These are phyloP conservation scores for Endotrypanum monterogeii DNA, from an alignment of 208 protist genomes.

Conservation along the genomic window DNA sequence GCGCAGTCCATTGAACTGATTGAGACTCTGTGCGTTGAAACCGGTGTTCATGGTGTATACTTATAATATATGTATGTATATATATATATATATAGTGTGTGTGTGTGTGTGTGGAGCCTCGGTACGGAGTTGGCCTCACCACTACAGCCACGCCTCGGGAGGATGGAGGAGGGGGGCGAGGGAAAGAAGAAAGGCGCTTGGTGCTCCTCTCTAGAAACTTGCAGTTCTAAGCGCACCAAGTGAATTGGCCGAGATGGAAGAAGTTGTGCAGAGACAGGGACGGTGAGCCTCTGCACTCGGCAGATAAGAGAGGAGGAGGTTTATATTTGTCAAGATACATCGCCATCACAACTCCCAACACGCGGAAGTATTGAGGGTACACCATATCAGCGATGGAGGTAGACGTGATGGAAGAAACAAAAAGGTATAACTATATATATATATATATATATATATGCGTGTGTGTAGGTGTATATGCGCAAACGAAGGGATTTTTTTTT, in stretches of 20 bases:
- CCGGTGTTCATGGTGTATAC: slow-evolving; percentile 19
- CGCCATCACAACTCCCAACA: not conserved
- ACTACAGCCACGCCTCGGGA: not conserved
- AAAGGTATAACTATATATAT: no score
- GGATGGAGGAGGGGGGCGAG: not conserved
- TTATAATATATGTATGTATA: not conserved
- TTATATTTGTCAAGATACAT: not conserved
- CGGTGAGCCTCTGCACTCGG: no score
- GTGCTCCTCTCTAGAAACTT: not conserved
- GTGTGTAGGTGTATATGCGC: no score
- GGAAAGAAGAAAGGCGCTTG: not conserved
- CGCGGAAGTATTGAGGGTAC: not conserved
- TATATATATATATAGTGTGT: no score
- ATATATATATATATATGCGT: no score
- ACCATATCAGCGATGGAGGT: not conserved
- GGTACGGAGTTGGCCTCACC: not conserved
- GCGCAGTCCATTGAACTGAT: slow-evolving; percentile 47
- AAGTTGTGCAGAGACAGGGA: not conserved
- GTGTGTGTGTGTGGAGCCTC: slow-evolving; percentile 2
- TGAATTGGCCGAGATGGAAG: not conserved
- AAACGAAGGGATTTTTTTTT: no score
- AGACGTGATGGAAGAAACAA: not conserved
- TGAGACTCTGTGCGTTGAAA: slow-evolving; percentile 13
- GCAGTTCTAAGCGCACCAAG: not conserved
- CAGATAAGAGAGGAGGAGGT: no score